Evolutionary conservation across 257 asterid genomes (phyloP).

Genomic region (Penstemon barbatus): DNA sequence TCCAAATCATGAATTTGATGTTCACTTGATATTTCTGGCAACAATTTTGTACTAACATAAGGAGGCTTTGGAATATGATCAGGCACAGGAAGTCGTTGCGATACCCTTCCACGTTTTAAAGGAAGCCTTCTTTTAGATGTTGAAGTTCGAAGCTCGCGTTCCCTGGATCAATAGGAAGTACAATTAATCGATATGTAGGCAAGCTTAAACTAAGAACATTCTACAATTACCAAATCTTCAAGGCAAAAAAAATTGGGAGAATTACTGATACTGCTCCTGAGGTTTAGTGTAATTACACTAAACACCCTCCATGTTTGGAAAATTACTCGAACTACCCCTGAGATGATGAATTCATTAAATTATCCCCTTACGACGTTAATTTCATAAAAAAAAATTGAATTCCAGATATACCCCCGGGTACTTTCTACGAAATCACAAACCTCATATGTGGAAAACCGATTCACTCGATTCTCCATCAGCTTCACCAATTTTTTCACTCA

Average conservation of each 20-base stretch:
- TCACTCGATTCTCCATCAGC: too few relatives aligned
- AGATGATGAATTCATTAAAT: too few relatives aligned
- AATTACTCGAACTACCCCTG: too few relatives aligned
- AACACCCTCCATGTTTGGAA: too few relatives aligned
- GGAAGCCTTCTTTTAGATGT: slow-evolving; percentile 62
- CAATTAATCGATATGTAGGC: background rate
- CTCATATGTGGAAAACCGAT: too few relatives aligned
- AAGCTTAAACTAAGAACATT: background rate
- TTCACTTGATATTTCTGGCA: slow-evolving; percentile 77
- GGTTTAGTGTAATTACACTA: too few relatives aligned
- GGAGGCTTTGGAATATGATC: slow-evolving; percentile 85
- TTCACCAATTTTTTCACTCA: too few relatives aligned
- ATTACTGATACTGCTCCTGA: too few relatives aligned
- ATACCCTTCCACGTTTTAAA: slow-evolving; percentile 88
- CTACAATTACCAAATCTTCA: background rate
- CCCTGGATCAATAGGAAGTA: slow-evolving; percentile 44
- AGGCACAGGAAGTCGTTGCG: slow-evolving; percentile 79
- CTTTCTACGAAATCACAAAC: too few relatives aligned
- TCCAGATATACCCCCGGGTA: too few relatives aligned
- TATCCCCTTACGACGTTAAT: too few relatives aligned
- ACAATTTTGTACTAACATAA: slow-evolving; percentile 55
- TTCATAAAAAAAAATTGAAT: too few relatives aligned
- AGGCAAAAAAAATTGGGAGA: background rate
- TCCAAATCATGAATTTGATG: slow-evolving; percentile 75
- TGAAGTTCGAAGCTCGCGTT: slow-evolving; percentile 68